phyloP scores from a whole-genome alignment of 139 green algal genomes.

The Chlamydomonas sphaeroides region DNA sequence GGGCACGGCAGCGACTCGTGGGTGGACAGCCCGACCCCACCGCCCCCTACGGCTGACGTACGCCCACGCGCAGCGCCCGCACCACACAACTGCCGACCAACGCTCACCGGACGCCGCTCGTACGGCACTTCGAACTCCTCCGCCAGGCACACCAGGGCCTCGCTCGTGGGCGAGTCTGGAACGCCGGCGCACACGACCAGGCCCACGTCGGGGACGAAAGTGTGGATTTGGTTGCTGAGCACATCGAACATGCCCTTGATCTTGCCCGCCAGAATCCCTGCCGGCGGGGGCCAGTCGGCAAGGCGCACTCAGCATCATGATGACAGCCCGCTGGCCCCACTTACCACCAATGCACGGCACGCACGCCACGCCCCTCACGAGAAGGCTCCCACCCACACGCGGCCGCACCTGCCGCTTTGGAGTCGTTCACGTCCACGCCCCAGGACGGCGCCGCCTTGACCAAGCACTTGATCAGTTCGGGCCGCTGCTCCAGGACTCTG shows the following conservation, averaged over 20 bases:
- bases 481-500: background rate
- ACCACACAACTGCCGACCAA: conserved; percentile 6
- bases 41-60: background rate
- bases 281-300: conserved; percentile 2
- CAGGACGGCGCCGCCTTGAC: conserved; percentile 3
- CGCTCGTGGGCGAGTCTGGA: background rate
- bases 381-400: conserved; percentile 7
- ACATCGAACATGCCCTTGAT: background rate
- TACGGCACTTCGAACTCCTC: conserved; percentile 1
- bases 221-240: conserved; percentile 2
- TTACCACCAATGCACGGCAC: conserved; percentile 3
- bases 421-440: background rate
- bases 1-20: background rate
- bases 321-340: background rate
- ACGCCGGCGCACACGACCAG: background rate
- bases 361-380: conserved; percentile 4
- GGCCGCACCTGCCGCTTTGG: conserved; percentile 10
- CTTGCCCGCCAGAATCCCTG: background rate
- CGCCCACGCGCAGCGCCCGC: background rate
- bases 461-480: background rate
- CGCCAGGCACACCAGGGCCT: conserved; percentile 5
- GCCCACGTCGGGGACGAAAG: background rate
- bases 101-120: conserved; percentile 2
- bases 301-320: conserved; percentile 5
- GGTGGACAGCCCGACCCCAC: conserved; percentile 8